Conservation (phyloP, 2,329 filamentous ascomycete genomes). For the Nemania abortiva region DNA sequence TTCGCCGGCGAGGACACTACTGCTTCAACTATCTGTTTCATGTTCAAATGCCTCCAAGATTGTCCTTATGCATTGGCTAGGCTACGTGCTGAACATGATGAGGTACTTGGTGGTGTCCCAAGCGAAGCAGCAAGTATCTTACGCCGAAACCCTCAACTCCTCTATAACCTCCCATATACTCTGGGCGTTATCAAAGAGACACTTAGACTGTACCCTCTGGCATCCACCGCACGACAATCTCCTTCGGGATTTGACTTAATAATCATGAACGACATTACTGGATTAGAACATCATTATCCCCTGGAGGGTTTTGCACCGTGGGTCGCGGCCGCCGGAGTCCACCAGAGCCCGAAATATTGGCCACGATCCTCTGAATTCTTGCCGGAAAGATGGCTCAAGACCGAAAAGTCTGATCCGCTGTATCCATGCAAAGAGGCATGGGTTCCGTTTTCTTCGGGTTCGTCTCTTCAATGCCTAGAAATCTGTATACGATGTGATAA, state of each 20-base stretch:
- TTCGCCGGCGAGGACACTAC: constrained; percentile 35
- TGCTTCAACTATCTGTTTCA: constrained; percentile 30
- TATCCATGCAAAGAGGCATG: not conserved
- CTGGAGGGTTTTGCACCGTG: not conserved
- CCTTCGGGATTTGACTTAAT: too few relatives aligned
- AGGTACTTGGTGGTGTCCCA: constrained; percentile 18
- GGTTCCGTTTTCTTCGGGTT: not conserved
- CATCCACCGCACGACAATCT: constrained; percentile 2
- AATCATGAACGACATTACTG: too few relatives aligned
- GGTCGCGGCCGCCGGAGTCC: not conserved
- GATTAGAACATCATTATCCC: not conserved
- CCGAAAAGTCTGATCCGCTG: not conserved
- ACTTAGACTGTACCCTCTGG: constrained; percentile 11
- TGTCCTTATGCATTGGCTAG: constrained; percentile 15
- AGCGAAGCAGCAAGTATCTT: not conserved
- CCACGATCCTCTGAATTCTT: not conserved
- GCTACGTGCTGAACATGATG: constrained; percentile 34
- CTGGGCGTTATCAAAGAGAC: constrained; percentile 26
- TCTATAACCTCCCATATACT: constrained; percentile 19
- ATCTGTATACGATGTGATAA: too few relatives aligned
- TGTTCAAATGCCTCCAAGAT: constrained; percentile 28
- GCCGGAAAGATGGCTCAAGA: not conserved
- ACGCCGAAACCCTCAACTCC: not conserved
- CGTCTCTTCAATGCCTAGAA: not conserved
- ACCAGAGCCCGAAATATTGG: not conserved